Percentiles rank a stretch among this genome's conserved stretches.
These are phyloP conservation scores for Lachnellula subtilissima DNA, from an alignment of 2,329 filamentous ascomycete genomes.

Conservation along the genomic window DNA sequence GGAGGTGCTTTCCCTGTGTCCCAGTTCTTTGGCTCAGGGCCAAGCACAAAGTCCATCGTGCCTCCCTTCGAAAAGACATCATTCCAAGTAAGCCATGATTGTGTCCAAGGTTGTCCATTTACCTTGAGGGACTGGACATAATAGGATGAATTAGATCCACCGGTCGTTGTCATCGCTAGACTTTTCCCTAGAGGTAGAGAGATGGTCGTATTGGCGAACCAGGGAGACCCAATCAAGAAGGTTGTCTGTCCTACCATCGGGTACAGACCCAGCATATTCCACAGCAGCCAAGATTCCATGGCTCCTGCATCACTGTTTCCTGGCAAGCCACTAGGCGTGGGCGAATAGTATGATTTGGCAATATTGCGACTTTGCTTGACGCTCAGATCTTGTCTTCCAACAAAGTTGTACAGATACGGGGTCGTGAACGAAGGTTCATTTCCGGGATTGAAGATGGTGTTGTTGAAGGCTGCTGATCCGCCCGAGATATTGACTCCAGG, in stretches of 20 bases:
- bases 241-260: slow-evolving; percentile 64
- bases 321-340: slow-evolving; percentile 51
- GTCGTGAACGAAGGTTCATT: slow-evolving; percentile 47
- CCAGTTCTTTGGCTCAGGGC: slow-evolving; percentile 49
- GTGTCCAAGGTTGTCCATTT: slow-evolving; percentile 58
- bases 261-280: slow-evolving; percentile 64
- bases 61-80: slow-evolving; percentile 62
- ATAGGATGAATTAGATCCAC: slow-evolving; percentile 41
- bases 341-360: slow-evolving; percentile 55
- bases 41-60: slow-evolving; percentile 58
- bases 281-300: slow-evolving; percentile 48
- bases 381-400: slow-evolving; percentile 55
- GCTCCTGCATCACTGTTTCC: slow-evolving; percentile 53
- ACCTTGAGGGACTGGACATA: slow-evolving; percentile 63
- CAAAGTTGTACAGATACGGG: slow-evolving; percentile 66
- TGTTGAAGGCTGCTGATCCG: slow-evolving; percentile 52
- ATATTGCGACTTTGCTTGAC: slow-evolving; percentile 53
- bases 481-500: slow-evolving; percentile 39
- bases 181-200: slow-evolving; percentile 49
- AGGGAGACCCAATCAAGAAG: slow-evolving; percentile 60
- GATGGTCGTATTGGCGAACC: slow-evolving; percentile 56
- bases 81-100: slow-evolving; percentile 60
- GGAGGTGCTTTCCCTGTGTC: slow-evolving; percentile 43
- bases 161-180: slow-evolving; percentile 49
- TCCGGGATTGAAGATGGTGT: slow-evolving; percentile 56